Evolutionary conservation across 2,329 filamentous ascomycete genomes (phyloP), one percentile per base, ranked within the genome.

Genomic region (Capronia coronata): DNA sequence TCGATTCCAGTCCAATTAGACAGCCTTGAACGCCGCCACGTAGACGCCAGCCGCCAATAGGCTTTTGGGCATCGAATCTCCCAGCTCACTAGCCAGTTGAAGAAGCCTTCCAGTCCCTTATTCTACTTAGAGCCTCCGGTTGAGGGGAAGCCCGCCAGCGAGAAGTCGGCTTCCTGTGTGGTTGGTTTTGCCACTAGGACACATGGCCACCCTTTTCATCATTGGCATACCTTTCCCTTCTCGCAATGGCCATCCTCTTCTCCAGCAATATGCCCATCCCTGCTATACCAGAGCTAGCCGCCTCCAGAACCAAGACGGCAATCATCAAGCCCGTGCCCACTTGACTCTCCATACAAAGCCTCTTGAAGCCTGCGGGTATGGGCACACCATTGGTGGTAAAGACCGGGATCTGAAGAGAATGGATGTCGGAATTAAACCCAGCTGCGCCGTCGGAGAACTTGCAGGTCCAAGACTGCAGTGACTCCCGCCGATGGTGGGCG

Each of bases 211-310:
- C 39, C 34, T 53, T 51, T 27, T 51, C 48, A 38, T 21, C 14
- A 16, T 27, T 29, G 13, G 45, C 45, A 18, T 56, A 54, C 43
- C 57, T 54, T 34, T 52, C 40, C 14, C 14, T 48, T 18, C 57
- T 49, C 21, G 62, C 65, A 39, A 75, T 71, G 59, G 63, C 65
- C 37, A 77, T 75, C 53, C 39, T 43, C 25, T 42, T 52, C 42
- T 57, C 56, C 11, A 54, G 39, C 3, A 51, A 13, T 13, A 54
- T 45, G 1, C 54, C 52, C 11, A 44, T 21, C 2, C 27, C 52
- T 23, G 49, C 61, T 9, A 58, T 60, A 48, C 41, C 67, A 62
- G 56, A 65, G 54, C 64, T 63, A 62, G 49, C 60, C 56, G 6
- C 65, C 66, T 23, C 60, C 49, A 32, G 55, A 56, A 44, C 64